Conservation (phyloP, 345 rosid species). For the Combretum micranthum region DNA sequence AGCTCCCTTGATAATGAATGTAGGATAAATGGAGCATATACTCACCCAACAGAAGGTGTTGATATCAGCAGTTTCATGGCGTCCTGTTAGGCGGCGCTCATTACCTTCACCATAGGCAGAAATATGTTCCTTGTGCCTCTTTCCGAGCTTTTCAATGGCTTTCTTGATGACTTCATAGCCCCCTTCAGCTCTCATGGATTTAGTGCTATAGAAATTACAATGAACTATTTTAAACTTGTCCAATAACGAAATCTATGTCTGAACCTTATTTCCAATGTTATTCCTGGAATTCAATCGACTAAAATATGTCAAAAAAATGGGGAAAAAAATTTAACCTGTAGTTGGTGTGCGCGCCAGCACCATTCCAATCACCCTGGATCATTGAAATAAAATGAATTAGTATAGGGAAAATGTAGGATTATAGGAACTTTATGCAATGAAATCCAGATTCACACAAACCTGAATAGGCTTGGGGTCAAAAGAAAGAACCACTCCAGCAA, state of each 20-base stretch:
- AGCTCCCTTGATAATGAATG: too few relatives aligned
- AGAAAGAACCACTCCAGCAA: slow-evolving; percentile 30
- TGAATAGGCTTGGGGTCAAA: slow-evolving; percentile 36
- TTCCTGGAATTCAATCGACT: neutral
- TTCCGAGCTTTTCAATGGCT: slow-evolving; percentile 29
- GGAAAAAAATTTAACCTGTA: slow-evolving; percentile 17
- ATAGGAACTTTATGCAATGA: neutral
- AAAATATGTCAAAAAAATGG: neutral
- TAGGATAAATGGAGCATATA: neutral
- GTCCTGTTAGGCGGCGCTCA: slow-evolving; percentile 28
- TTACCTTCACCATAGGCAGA: slow-evolving; percentile 35
- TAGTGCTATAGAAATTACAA: slow-evolving; percentile 17
- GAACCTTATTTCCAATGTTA: neutral
- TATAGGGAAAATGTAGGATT: neutral
- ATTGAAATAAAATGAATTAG: neutral
- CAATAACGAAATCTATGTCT: too few relatives aligned
- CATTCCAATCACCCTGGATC: slow-evolving; percentile 34
- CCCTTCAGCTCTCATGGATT: slow-evolving; percentile 34
- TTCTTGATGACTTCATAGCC: slow-evolving; percentile 23
- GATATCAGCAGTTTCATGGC: slow-evolving; percentile 33
- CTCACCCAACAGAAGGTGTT: slow-evolving; percentile 25
- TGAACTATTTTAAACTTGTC: too few relatives aligned
- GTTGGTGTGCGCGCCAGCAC: slow-evolving; percentile 37
- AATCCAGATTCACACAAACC: slow-evolving; percentile 6
- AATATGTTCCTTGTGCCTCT: slow-evolving; percentile 28